Evolutionary conservation across 208 protist species (phyloP).

Genomic region (Vickermania ingenoplastis): DNA sequence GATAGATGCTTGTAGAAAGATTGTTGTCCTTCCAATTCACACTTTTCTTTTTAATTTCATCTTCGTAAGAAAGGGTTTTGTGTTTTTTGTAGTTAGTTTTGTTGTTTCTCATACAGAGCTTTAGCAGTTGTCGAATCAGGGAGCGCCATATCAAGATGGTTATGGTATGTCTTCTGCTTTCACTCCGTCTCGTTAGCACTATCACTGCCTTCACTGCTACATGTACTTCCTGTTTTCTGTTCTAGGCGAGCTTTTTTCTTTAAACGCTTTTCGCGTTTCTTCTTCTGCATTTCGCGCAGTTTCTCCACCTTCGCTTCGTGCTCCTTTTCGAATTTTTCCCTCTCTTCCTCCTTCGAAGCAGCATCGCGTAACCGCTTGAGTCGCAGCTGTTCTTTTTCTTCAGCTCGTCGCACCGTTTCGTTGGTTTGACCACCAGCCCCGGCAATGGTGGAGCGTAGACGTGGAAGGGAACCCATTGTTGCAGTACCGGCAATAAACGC

Average conservation of each 20-base stretch:
- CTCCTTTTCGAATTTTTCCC: conserved; percentile 20
- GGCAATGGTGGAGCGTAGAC: conserved; percentile 72
- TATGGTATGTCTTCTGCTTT: too few relatives aligned
- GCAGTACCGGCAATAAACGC: conserved; percentile 55
- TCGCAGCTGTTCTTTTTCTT: conserved; percentile 52
- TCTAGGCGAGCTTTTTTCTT: conserved; percentile 15
- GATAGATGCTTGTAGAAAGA: too few relatives aligned
- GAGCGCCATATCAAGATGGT: too few relatives aligned
- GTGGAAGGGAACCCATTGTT: conserved; percentile 59
- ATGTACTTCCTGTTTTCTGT: neutral
- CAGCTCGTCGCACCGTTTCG: conserved; percentile 39
- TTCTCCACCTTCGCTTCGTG: conserved; percentile 37
- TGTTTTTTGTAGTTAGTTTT: too few relatives aligned
- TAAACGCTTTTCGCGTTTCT: conserved; percentile 40
- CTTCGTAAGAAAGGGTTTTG: too few relatives aligned
- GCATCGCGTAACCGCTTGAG: conserved; percentile 30
- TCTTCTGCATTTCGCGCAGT: conserved; percentile 27
- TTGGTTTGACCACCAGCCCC: conserved; percentile 78
- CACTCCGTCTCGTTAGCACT: too few relatives aligned
- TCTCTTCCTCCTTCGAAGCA: conserved; percentile 18
- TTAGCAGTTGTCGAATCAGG: too few relatives aligned
- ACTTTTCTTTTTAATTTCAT: too few relatives aligned
- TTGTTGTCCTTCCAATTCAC: too few relatives aligned
- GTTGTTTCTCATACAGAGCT: too few relatives aligned
- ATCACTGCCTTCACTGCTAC: neutral